Base-by-base conservation (phyloP, 2,329 filamentous ascomycete species). In the Penicillium sp. region DNA sequence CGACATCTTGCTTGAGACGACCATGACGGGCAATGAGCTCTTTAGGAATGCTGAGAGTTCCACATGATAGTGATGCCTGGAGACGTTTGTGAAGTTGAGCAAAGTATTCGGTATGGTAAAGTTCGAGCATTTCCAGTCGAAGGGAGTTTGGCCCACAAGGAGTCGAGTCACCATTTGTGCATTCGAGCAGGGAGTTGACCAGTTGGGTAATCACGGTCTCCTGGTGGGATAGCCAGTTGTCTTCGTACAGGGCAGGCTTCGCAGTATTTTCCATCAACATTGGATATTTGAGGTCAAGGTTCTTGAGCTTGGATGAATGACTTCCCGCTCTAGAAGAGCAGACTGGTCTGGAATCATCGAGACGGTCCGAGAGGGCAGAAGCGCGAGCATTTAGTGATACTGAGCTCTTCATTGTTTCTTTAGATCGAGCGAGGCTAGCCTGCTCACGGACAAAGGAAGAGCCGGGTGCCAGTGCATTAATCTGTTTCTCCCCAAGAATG, bases 211-310 rank as follows among this genome's bases (percentile, higher is more conserved):
- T 78, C 30, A 82, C 79, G 18, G 81, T 71, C 62, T 87, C 84
- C 61, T 87, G 84, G 54, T 86, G 80, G 10, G 73, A 75, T 30
- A 87, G 78, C 84, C 84, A 87, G 49, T 80, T 75, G 39, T 86
- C 83, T 60, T 86, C 83, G 63, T 86, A 86, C 56, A 87, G 73
- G 46, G 80, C 75, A n/a, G 83, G 76, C 41, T 79, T 78, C 2
- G 73, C 69, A 21, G 86, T 72, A 57, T 84, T 76, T 52, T 85
- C 81, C 0, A 67, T 60, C 3, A 86, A 68, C 3, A 84, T 66
- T 2, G 81, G 80, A 61, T 83, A 84, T 42, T 75, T 70, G 8
- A 62, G 49, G 27, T 67, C 55, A 7, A 69, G 39, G 7, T 49
- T 50, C 27, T 61, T 60, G 10, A 57, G 26, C 9, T 50, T 63